These are phyloP conservation scores for Xylariaceae sp. DNA, from an alignment of 2,329 filamentous ascomycete genomes.

Conservation along the genomic window DNA sequence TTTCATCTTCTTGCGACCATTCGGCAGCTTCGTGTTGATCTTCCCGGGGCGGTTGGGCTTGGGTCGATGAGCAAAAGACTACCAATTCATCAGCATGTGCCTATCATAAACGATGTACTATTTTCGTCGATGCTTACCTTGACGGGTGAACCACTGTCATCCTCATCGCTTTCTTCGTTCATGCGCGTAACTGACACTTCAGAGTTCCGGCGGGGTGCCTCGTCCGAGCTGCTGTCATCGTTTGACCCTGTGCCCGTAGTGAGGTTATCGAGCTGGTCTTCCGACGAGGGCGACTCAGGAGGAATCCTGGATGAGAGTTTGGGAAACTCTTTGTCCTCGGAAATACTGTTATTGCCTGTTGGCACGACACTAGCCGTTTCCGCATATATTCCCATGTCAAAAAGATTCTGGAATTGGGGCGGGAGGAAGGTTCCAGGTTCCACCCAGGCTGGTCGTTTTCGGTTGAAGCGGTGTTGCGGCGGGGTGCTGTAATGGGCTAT, in stretches of 20 bases:
- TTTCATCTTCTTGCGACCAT: slow-evolving; percentile 46
- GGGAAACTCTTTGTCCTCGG: slow-evolving; percentile 54
- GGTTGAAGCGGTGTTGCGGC: slow-evolving; percentile 40
- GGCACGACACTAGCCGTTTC: slow-evolving; percentile 57
- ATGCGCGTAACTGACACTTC: slow-evolving; percentile 46
- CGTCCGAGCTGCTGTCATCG: slow-evolving; percentile 50
- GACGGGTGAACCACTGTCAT: slow-evolving; percentile 32
- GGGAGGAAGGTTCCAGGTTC: slow-evolving; percentile 54
- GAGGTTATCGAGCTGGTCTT: slow-evolving; percentile 45
- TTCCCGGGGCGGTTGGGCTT: slow-evolving; percentile 18
- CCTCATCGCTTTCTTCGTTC: slow-evolving; percentile 55
- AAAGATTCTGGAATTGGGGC: slow-evolving; percentile 62
- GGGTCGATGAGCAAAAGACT: slow-evolving; percentile 21
- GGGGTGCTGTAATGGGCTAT: slow-evolving; percentile 32
- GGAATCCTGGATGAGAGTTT: slow-evolving; percentile 44
- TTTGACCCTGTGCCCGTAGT: slow-evolving; percentile 45
- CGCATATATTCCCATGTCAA: slow-evolving; percentile 66
- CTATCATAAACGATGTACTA: not conserved
- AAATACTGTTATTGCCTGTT: slow-evolving; percentile 61
- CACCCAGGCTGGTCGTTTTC: slow-evolving; percentile 48
- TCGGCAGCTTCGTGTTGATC: slow-evolving; percentile 23
- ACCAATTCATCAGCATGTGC: slow-evolving; percentile 18
- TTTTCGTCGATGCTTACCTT: slow-evolving; percentile 30
- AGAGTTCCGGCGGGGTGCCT: slow-evolving; percentile 31
- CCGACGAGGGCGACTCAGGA: slow-evolving; percentile 39